Evolutionary conservation across 1,284 basidiomycete genomes (phyloP).

Genomic region (Trichosporon faecale): DNA sequence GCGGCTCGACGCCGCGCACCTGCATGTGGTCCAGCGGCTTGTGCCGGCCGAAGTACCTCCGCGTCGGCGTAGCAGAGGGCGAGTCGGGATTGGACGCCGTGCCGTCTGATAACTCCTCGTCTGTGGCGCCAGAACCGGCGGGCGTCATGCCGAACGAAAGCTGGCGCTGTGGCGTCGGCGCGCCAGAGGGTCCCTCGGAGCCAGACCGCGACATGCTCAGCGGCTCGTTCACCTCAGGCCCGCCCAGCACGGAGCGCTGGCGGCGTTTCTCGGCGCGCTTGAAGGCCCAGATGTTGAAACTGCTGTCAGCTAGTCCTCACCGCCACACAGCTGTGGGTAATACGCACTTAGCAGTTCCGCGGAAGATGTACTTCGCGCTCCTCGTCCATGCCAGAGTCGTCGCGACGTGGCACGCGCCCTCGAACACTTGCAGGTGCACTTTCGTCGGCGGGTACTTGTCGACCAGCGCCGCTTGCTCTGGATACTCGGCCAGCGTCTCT

Average conservation of each 20-base stretch:
- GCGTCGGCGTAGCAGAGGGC: background rate
- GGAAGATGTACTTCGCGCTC: slow-evolving; percentile 49
- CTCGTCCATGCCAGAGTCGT: slow-evolving; percentile 51
- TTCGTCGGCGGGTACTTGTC: slow-evolving; percentile 54
- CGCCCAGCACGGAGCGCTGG: background rate
- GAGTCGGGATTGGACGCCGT: background rate
- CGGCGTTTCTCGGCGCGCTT: slow-evolving; percentile 34
- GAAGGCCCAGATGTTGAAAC: slow-evolving; percentile 52
- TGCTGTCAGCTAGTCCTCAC: slow-evolving; percentile 16
- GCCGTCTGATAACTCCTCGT: background rate
- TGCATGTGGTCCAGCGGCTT: slow-evolving; percentile 25
- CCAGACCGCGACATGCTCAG: background rate
- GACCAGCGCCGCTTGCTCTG: slow-evolving; percentile 45
- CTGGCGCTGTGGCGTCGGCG: background rate
- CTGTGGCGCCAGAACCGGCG: background rate
- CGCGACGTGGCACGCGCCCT: slow-evolving; percentile 51
- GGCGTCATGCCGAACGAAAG: background rate
- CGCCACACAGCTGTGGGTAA: background rate
- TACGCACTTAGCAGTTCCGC: slow-evolving; percentile 48
- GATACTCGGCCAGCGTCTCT: slow-evolving; percentile 48
- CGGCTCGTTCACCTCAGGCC: background rate
- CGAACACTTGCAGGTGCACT: slow-evolving; percentile 55
- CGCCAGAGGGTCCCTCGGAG: background rate
- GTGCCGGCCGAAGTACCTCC: background rate
- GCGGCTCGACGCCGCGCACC: slow-evolving; percentile 41